Conservation (phyloP, 2,329 filamentous ascomycete species). For the Phoma sp. region DNA sequence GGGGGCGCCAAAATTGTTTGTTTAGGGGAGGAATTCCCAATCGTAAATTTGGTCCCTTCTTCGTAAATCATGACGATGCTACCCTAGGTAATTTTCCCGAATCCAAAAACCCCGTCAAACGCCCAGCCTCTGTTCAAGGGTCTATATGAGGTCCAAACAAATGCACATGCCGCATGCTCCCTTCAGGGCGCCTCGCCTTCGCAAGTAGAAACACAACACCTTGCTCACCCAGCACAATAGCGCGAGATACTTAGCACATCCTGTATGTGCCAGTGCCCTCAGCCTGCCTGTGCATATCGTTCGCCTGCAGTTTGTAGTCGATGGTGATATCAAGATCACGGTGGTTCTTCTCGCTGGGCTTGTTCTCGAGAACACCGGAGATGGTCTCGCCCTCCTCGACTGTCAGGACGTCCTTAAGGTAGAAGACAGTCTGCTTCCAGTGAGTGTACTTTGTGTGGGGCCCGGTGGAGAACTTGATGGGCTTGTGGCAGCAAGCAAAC, state of each 20-base stretch:
- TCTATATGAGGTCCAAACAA: constrained; percentile 18
- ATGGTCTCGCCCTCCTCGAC: constrained; percentile 87
- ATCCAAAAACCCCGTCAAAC: constrained; percentile 10
- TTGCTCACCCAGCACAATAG: neutral
- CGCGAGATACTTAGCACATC: constrained; percentile 55
- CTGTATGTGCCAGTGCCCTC: constrained; percentile 81
- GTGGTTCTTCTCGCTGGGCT: constrained; percentile 92
- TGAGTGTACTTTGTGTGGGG: constrained; percentile 99
- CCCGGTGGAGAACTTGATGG: constrained; percentile 93
- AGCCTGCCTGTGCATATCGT: constrained; percentile 73
- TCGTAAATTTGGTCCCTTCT: constrained; percentile 44
- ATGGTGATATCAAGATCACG: constrained; percentile 93
- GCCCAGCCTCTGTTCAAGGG: constrained; percentile 16
- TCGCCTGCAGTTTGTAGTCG: constrained; percentile 79
- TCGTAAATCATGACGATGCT: constrained; percentile 42
- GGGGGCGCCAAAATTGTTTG: neutral
- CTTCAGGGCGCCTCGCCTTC: neutral
- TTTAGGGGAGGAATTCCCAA: constrained; percentile 49
- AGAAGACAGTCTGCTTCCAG: constrained; percentile 99
- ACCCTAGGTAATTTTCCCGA: constrained; percentile 39
- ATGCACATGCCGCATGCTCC: constrained; percentile 14
- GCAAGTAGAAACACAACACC: constrained; percentile 1
- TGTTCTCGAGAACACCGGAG: constrained; percentile 75
- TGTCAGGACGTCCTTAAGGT: constrained; percentile 90
- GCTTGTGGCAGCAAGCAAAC: constrained; percentile 98